phyloP scores from a whole-genome alignment of 2,329 filamentous ascomycete genomes.

The Bipolaris sorokiniana region DNA sequence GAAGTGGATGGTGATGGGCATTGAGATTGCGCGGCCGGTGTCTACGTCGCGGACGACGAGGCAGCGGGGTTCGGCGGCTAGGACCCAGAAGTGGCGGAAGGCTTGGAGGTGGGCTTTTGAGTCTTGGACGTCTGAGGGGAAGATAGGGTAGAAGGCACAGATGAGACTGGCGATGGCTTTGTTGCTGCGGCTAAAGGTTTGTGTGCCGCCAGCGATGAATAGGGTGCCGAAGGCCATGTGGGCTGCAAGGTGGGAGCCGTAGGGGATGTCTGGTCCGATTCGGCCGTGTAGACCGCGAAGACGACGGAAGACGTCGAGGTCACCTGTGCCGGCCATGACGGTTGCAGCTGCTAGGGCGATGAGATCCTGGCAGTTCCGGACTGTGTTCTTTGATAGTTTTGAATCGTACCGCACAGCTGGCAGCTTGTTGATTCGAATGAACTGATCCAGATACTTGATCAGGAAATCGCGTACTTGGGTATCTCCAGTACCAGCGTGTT shows the following conservation, averaged over 20 bases:
- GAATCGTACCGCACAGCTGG: constrained; percentile 75
- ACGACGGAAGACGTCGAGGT: constrained; percentile 81
- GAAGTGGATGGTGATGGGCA: constrained; percentile 72
- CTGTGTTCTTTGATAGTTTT: constrained; percentile 79
- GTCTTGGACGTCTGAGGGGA: constrained; percentile 86
- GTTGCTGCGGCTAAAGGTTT: constrained; percentile 88
- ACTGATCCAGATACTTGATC: constrained; percentile 82
- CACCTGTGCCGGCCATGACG: constrained; percentile 96
- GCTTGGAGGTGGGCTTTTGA: constrained; percentile 95
- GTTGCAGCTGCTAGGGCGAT: constrained; percentile 81
- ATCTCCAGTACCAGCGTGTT: constrained; percentile 60
- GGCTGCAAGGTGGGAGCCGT: constrained; percentile 90
- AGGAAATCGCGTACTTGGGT: constrained; percentile 77
- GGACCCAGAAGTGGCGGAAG: constrained; percentile 95
- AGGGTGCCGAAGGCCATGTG: constrained; percentile 90
- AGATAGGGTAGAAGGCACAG: constrained; percentile 91
- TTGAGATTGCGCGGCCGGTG: constrained; percentile 77
- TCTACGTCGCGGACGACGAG: constrained; percentile 86
- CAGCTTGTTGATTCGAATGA: constrained; percentile 76
- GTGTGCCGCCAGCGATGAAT: constrained; percentile 90
- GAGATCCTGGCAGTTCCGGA: constrained; percentile 89
- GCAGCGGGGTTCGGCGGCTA: constrained; percentile 88
- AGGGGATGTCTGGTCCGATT: constrained; percentile 81
- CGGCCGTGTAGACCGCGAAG: constrained; percentile 87
- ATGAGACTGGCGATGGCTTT: constrained; percentile 85